Evolutionary conservation across 495 filamentous ascomycete genomes (phyloP), one percentile per base, ranked within the genome.

Genomic region (Jackrogersella multiformis): DNA sequence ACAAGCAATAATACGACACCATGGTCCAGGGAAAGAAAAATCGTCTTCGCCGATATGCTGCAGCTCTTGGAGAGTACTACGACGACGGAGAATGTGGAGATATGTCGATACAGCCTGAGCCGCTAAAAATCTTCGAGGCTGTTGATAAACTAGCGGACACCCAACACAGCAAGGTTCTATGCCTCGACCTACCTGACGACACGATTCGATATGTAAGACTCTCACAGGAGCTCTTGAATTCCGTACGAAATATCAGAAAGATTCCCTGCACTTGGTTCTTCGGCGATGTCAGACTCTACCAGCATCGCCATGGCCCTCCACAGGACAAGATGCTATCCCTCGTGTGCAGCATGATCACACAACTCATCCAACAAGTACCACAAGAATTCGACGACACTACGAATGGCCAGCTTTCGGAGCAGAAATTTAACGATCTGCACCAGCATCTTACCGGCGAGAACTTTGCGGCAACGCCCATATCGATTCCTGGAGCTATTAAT

Each of bases 251-350:
- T 32, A 12, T 15, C 42, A 23, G 44, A 1, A 13, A 9, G 5
- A 7, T 35, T 5, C 30, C 28, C 49, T 53, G 49, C 12, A 53
- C 24, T 6, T 53, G 15, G 30, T 53, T 53, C 20, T 53, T 53
- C 26, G 49, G 30, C 49, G 16, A 18, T 16, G 20, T 21, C 16
- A 34, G 49, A 36, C 10, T 15, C 4, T 53, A 21, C 18, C 30
- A 36, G 18, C 7, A 18, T 15, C 16, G 12, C 2, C 9, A 30
- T 32, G 2, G 1, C 1, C 2, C 32, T 16, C 32, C 16, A 4
- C 21, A 38, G 16, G 10, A 16, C 18, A 53, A 35, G 10, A 21
- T 53, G 7, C 2, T 36, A 24, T 35, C 30, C 9, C 49, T 53
- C 4, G 15, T 53, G 10, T 18, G 30, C 49, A 53, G 30, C 49